Conservation (phyloP, 352 stramenopile species). For the Peronospora farinosa region DNA sequence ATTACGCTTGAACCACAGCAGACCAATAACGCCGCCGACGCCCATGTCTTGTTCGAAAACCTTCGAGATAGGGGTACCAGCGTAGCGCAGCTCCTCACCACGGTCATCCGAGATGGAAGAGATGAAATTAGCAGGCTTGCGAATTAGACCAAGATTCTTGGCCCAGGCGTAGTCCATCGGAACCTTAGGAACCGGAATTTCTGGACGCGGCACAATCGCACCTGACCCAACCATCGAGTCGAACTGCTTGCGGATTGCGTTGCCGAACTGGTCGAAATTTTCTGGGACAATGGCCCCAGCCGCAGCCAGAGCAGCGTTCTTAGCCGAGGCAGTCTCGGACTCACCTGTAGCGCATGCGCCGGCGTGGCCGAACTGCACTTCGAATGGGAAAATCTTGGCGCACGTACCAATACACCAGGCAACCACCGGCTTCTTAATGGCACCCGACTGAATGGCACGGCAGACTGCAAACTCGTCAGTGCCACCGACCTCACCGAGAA, state of each 20-base stretch:
- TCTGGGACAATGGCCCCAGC: conserved; percentile 89
- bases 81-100: conserved; percentile 93
- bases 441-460: conserved; percentile 88
- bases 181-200: conserved; percentile 90
- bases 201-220: conserved; percentile 76
- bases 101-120: conserved; percentile 96
- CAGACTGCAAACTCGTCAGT: conserved; percentile 95
- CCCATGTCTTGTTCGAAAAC: conserved; percentile 92
- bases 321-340: conserved; percentile 90
- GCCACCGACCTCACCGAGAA: conserved; percentile 93
- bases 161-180: conserved; percentile 97
- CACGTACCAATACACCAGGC: conserved; percentile 98
- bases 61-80: conserved; percentile 92
- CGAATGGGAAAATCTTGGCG: conserved; percentile 95
- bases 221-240: conserved; percentile 72
- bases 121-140: conserved; percentile 96
- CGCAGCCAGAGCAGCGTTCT: conserved; percentile 88
- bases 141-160: conserved; percentile 93
- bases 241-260: conserved; percentile 88
- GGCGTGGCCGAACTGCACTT: conserved; percentile 96
- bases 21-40: conserved; percentile 90
- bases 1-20: conserved; percentile 94
- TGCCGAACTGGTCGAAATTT: conserved; percentile 94
- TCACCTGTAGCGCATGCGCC: conserved; percentile 90
- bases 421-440: conserved; percentile 95